Percentiles rank a stretch among this genome's conserved stretches.
phyloP scores from a whole-genome alignment of 345 rosid genomes.

The Kernera saxatilis region DNA sequence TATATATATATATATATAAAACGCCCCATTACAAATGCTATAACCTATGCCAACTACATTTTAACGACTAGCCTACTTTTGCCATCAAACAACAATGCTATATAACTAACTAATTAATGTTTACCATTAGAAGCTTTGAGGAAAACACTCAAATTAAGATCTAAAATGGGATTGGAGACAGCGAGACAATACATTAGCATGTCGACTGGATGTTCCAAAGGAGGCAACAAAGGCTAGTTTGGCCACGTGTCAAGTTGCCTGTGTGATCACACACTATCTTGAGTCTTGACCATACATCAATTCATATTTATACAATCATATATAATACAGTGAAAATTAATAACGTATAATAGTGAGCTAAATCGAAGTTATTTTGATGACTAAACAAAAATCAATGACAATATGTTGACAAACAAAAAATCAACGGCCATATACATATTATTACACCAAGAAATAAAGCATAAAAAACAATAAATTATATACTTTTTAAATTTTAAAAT shows the following conservation, averaged over 20 bases:
- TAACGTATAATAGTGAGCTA: too few relatives aligned
- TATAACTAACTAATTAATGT: background rate
- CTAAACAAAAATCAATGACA: too few relatives aligned
- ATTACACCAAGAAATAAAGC: too few relatives aligned
- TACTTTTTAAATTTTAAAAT: too few relatives aligned
- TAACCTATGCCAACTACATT: background rate
- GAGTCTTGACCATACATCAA: constrained; percentile 25
- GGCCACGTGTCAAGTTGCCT: constrained; percentile 25
- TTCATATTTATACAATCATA: background rate
- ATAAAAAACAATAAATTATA: too few relatives aligned
- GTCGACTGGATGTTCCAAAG: constrained; percentile 26
- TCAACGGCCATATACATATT: too few relatives aligned
- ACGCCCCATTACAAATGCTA: background rate
- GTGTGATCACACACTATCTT: background rate
- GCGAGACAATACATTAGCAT: constrained; percentile 27
- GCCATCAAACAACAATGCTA: constrained; percentile 7
- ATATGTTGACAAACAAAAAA: too few relatives aligned
- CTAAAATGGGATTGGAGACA: constrained; percentile 16
- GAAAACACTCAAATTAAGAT: background rate
- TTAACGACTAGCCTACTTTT: background rate
- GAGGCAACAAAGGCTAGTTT: constrained; percentile 23
- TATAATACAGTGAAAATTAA: constrained; percentile 12
- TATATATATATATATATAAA: too few relatives aligned
- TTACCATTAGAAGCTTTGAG: background rate
- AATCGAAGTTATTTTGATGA: too few relatives aligned